phyloP scores from a whole-genome alignment of 192 early-diverging fungal species.

The Pecoramyces ruminantium region DNA sequence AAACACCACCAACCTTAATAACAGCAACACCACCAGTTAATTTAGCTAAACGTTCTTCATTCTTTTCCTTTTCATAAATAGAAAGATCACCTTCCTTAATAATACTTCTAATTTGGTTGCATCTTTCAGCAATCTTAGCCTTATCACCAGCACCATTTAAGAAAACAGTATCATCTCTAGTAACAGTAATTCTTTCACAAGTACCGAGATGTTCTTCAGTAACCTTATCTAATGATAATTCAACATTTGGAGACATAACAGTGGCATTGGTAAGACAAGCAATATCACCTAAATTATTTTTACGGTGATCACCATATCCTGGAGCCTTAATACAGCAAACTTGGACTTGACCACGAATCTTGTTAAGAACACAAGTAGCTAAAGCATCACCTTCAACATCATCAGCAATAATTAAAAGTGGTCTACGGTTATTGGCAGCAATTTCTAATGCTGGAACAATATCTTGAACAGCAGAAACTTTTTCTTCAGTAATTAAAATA shows the following conservation, averaged over 20 bases:
- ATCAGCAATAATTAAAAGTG: constrained; percentile 93
- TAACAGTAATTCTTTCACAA: constrained; percentile 73
- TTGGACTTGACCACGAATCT: constrained; percentile 94
- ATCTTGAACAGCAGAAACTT: constrained; percentile 91
- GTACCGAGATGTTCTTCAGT: constrained; percentile 81
- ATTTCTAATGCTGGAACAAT: constrained; percentile 90
- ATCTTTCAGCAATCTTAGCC: constrained; percentile 76
- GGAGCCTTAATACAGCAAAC: constrained; percentile 98
- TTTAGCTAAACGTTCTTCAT: constrained; percentile 98
- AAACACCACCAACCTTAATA: constrained; percentile 93
- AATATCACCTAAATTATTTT: constrained; percentile 93
- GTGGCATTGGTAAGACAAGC: constrained; percentile 90
- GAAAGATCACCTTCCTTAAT: constrained; percentile 66
- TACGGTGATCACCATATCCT: constrained; percentile 99
- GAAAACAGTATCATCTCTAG: constrained; percentile 98
- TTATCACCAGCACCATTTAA: constrained; percentile 88
- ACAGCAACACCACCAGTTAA: constrained; percentile 96
- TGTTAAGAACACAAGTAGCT: constrained; percentile 98
- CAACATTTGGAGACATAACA: constrained; percentile 94
- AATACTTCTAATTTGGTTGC: constrained; percentile 90
- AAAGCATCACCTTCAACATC: constrained; percentile 99
- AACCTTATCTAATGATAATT: constrained; percentile 89
- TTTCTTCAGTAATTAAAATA: constrained; percentile 95
- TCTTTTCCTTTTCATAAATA: constrained; percentile 98
- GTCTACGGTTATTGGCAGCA: constrained; percentile 83